phyloP scores from a whole-genome alignment of 352 stramenopile genomes.

The Pythium biforme region DNA sequence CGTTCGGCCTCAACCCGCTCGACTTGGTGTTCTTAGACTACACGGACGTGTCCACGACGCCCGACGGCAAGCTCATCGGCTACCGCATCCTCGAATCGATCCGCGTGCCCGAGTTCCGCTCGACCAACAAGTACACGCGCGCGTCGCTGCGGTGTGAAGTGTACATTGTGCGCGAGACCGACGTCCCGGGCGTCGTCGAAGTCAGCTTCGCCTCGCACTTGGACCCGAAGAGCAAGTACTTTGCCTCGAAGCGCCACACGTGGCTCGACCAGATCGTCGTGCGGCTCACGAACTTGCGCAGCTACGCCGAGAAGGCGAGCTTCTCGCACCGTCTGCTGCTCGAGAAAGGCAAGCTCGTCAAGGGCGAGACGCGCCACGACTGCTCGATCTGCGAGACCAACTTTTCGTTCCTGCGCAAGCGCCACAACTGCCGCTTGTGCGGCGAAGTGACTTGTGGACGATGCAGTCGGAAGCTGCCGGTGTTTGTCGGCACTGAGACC shows the following conservation, averaged over 20 bases:
- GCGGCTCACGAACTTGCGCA: slow-evolving; percentile 57
- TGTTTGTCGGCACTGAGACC: slow-evolving; percentile 59
- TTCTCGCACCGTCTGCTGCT: slow-evolving; percentile 57
- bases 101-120: slow-evolving; percentile 58
- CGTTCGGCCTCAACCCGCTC: slow-evolving; percentile 56
- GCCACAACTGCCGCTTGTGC: slow-evolving; percentile 75
- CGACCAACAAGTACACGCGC: slow-evolving; percentile 58
- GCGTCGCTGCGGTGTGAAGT: slow-evolving; percentile 80
- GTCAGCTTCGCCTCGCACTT: slow-evolving; percentile 82
- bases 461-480: slow-evolving; percentile 70
- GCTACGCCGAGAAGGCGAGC: slow-evolving; percentile 66
- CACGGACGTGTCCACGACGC: slow-evolving; percentile 70
- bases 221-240: slow-evolving; percentile 79
- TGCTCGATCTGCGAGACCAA: slow-evolving; percentile 64
- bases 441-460: slow-evolving; percentile 65
- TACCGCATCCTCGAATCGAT: slow-evolving; percentile 84
- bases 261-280: slow-evolving; percentile 61
- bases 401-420: slow-evolving; percentile 78
- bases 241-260: slow-evolving; percentile 46
- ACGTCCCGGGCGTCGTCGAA: slow-evolving; percentile 67
- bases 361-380: slow-evolving; percentile 44
- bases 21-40: slow-evolving; percentile 86
- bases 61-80: slow-evolving; percentile 58
- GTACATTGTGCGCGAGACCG: slow-evolving; percentile 74
- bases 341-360: slow-evolving; percentile 40